phyloP scores from a whole-genome alignment of 108 stramenopile genomes.

The Nitzschia palea region DNA sequence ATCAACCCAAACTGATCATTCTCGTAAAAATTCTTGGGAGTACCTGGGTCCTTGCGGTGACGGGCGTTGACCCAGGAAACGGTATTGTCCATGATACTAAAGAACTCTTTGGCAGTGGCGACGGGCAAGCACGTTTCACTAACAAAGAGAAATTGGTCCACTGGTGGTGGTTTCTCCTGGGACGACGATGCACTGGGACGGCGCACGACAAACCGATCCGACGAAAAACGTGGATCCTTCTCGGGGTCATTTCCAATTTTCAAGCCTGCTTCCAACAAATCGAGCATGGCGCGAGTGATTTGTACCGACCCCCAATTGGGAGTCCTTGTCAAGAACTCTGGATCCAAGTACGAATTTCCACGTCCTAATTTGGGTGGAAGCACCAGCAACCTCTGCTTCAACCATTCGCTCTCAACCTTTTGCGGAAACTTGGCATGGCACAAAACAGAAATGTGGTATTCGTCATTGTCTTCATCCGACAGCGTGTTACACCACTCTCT shows the following conservation, averaged over 20 bases:
- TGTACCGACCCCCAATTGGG: constrained; percentile 93
- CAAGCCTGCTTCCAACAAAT: constrained; percentile 69
- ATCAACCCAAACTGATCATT: constrained; percentile 84
- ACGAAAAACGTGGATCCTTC: constrained; percentile 41
- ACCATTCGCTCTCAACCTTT: constrained; percentile 66
- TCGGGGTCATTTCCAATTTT: constrained; percentile 54
- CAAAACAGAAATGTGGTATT: constrained; percentile 56
- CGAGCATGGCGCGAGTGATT: constrained; percentile 88
- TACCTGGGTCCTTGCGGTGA: constrained; percentile 45
- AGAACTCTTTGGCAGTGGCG: constrained; percentile 57
- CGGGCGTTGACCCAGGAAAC: constrained; percentile 78
- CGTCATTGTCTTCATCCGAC: neutral
- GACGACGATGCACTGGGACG: neutral
- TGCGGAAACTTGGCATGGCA: constrained; percentile 86
- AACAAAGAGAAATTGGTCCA: constrained; percentile 81
- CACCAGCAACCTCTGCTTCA: constrained; percentile 65
- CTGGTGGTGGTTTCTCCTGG: constrained; percentile 42
- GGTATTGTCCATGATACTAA: constrained; percentile 12
- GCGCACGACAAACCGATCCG: constrained; percentile 36
- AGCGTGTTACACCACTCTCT: constrained; percentile 55
- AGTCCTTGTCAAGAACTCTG: constrained; percentile 53
- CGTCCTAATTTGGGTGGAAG: constrained; percentile 40
- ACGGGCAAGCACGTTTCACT: constrained; percentile 89
- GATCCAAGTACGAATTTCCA: constrained; percentile 45
- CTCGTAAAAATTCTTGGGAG: constrained; percentile 86